Percentiles rank a stretch among this genome's conserved stretches.
Evolutionary conservation across 2,329 filamentous ascomycete genomes (phyloP).

Genomic region (Claviceps sp.): DNA sequence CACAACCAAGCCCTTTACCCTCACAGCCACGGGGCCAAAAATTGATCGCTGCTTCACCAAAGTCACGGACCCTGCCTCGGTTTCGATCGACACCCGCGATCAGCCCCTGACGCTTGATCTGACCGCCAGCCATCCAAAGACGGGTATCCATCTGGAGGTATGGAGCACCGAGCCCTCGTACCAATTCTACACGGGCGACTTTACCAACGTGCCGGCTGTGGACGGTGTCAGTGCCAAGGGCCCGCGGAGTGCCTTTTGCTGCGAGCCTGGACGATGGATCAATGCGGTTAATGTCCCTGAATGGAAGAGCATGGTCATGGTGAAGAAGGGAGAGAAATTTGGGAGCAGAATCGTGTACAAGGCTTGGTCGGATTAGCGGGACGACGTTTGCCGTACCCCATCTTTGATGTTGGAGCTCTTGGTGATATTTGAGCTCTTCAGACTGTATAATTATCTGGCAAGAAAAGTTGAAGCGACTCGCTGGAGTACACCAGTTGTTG

Average conservation of each 20-base stretch:
- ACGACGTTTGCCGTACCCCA: not conserved
- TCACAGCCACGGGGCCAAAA: constrained; percentile 57
- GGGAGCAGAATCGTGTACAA: constrained; percentile 73
- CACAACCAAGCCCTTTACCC: constrained; percentile 53
- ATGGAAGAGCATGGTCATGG: constrained; percentile 64
- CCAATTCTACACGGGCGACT: constrained; percentile 90
- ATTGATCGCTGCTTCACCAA: constrained; percentile 88
- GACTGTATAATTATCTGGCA: too few species aligned
- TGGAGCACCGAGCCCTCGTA: constrained; percentile 88
- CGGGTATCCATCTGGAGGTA: constrained; percentile 71
- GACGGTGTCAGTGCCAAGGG: constrained; percentile 50
- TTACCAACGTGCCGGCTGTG: constrained; percentile 61
- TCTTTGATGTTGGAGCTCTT: not conserved
- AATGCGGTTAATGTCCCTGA: constrained; percentile 73
- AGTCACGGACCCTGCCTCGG: constrained; percentile 43
- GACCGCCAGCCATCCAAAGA: constrained; percentile 58
- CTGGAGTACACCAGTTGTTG: not conserved
- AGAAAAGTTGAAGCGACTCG: not conserved
- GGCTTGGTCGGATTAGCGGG: constrained; percentile 56
- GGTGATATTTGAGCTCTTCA: not conserved
- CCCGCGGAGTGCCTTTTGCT: constrained; percentile 67
- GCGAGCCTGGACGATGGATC: constrained; percentile 84
- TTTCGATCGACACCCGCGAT: constrained; percentile 53
- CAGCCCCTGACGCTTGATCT: constrained; percentile 53
- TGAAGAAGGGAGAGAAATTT: constrained; percentile 77